Evolutionary conservation across 176 grass and related monocot genomes (phyloP), one percentile per base, ranked within the genome.

Genomic region (Juncus inflexus): DNA sequence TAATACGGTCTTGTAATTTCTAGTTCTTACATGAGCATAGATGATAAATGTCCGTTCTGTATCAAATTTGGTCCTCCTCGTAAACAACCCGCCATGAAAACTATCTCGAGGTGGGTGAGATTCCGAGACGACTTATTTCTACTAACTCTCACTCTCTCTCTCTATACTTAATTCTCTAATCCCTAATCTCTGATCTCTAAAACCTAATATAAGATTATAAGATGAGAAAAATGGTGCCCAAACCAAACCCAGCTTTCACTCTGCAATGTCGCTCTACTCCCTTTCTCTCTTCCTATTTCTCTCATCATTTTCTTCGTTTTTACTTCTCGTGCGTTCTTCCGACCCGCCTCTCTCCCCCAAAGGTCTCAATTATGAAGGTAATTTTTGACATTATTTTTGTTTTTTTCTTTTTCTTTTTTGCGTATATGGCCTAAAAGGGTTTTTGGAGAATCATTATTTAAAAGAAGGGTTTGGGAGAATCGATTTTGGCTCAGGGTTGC

Each of bases 361-460:
- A 64, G 88, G 94, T 61, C 76, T 99, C 75, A 99, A 99, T 87
- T 92, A 92, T 77, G 88, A 92, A 86, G 84, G 87, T 91, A 75
- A 55, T 42, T 63, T 58, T 68, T 47, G 79, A 55, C 3, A 4
- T 4, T 50, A 7, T 54, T 53, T 39, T 52, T 7, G 5, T 15
- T 65, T 49, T 53, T 51, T 45, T 37, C 9, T 36, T 43, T 15
- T 65, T 49, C 45, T 51, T 45, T 37, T 11, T 36, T 43, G 40
- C 8, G 45, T 12, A 3, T n/a, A 15, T 35, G 45, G 47, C 8
- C 55, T 35, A 7, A 54, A 68, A 43, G 28, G 50, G 1, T 28
- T n/a, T n/a, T n/a, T n/a, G n/a, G n/a, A n/a, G n/a, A n/a, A n/a
- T n/a, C n/a, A n/a, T n/a, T n/a, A n/a, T n/a, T n/a, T n/a, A n/a